A percentile compares a stretch with the other conserved stretches of the same genome.
These are phyloP conservation scores for Pseudotsuga menziesii DNA, from an alignment of 75 land plant genomes.

Conservation along the genomic window DNA sequence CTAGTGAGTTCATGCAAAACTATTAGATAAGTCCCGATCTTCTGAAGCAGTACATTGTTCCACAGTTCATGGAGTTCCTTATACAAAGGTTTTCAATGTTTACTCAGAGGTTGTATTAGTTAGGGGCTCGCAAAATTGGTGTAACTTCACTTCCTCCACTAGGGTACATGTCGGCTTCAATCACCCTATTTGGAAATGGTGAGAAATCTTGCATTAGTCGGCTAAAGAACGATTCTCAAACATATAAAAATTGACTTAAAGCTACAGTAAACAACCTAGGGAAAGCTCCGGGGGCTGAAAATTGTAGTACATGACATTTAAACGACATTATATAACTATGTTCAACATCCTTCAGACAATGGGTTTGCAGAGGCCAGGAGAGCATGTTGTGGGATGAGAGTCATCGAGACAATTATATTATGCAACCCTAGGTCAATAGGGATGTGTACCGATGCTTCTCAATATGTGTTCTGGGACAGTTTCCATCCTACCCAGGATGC, in stretches of 20 bases:
- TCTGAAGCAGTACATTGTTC: conserved; percentile 24
- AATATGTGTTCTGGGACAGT: conserved; percentile 79
- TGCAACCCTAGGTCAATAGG: conserved; percentile 59
- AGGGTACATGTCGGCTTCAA: conserved; percentile 79
- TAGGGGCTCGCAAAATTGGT: conserved; percentile 75
- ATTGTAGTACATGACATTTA: conserved; percentile 61
- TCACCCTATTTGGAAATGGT: conserved; percentile 50
- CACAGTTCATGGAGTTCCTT: conserved; percentile 46
- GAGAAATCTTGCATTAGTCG: conserved; percentile 41
- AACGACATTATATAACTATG: conserved; percentile 42
- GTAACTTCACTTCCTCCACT: conserved; percentile 80
- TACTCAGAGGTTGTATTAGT: conserved; percentile 42
- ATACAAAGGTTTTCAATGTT: conserved; percentile 29
- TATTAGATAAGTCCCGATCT: conserved; percentile 74
- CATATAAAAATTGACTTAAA: conserved; percentile 55
- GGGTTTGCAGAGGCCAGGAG: conserved; percentile 38
- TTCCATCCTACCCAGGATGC: too few species aligned
- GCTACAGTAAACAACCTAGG: conserved; percentile 22
- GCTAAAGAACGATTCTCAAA: conserved; percentile 49
- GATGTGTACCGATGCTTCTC: conserved; percentile 60
- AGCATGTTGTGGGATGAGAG: conserved; percentile 85
- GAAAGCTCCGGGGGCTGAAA: conserved; percentile 34
- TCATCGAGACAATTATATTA: conserved; percentile 49
- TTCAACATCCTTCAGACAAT: conserved; percentile 45
- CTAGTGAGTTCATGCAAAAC: conserved; percentile 72